Conservation (phyloP, 2,329 filamentous ascomycete species). For the Podosphaera xanthii region DNA sequence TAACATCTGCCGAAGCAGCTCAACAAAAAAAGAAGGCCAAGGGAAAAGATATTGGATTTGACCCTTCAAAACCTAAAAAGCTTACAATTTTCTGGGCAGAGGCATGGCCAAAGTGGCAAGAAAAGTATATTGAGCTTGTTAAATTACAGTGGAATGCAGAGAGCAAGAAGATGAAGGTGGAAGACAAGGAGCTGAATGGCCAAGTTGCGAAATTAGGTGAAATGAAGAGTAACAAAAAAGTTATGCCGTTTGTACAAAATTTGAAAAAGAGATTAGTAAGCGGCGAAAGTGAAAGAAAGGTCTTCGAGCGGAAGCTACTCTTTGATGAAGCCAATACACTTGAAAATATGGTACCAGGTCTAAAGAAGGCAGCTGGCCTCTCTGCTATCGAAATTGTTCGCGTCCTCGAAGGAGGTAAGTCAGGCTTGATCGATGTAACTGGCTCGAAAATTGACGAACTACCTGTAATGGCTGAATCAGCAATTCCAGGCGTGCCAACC, state of each 20-base stretch:
- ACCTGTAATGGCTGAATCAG: slow-evolving; percentile 40
- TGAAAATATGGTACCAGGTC: slow-evolving; percentile 50
- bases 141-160: slow-evolving; percentile 43
- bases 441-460: slow-evolving; percentile 29
- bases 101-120: slow-evolving; percentile 75
- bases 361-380: slow-evolving; percentile 56
- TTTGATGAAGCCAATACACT: slow-evolving; percentile 70
- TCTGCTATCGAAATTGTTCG: slow-evolving; percentile 48
- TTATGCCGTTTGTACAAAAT: slow-evolving; percentile 84
- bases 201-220: slow-evolving; percentile 64
- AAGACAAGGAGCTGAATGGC: slow-evolving; percentile 63
- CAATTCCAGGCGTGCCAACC: slow-evolving; percentile 60
- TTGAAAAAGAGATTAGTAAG: slow-evolving; percentile 64
- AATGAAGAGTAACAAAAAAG: slow-evolving; percentile 84
- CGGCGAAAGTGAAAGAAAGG: slow-evolving; percentile 40
- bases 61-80: slow-evolving; percentile 81
- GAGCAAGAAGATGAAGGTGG: slow-evolving; percentile 36
- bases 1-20: slow-evolving; percentile 63
- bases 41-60: slow-evolving; percentile 66
- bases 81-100: slow-evolving; percentile 66
- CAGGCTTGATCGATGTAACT: slow-evolving; percentile 31
- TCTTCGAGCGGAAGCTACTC: slow-evolving; percentile 63
- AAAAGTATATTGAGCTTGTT: slow-evolving; percentile 66
- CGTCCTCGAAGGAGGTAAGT: slow-evolving; percentile 48
- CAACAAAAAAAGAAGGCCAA: slow-evolving; percentile 81